These are phyloP conservation scores for Acanthamoeba lenticulata DNA, from an alignment of 208 protist genomes.

Conservation along the genomic window DNA sequence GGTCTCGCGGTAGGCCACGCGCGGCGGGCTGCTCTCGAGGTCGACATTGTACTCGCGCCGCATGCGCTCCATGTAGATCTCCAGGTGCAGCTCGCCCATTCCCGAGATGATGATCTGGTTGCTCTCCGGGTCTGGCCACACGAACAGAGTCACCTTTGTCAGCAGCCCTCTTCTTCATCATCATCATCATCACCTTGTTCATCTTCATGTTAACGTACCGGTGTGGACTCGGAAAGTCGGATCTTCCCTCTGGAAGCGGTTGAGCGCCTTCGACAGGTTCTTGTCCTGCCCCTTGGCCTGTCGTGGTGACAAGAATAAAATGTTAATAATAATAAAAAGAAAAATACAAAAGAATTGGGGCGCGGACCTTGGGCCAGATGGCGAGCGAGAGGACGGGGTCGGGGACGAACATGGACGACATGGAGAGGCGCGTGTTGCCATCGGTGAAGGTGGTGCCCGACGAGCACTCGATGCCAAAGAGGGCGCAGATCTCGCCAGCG, in stretches of 20 bases:
- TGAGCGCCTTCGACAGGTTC: conserved; percentile 94
- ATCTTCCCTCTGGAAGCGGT: conserved; percentile 94
- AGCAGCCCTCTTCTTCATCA: background rate
- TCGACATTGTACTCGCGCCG: conserved; percentile 94
- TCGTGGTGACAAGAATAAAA: background rate
- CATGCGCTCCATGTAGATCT: conserved; percentile 97
- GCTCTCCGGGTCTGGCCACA: conserved; percentile 81
- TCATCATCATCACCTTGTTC: background rate
- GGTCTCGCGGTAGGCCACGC: conserved; percentile 95
- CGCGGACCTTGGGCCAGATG: conserved; percentile 88
- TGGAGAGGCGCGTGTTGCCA: conserved; percentile 77
- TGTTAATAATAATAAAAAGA: background rate
- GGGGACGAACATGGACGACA: conserved; percentile 96
- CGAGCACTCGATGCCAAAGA: conserved; percentile 97
- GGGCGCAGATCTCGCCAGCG: conserved; percentile 98
- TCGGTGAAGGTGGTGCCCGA: conserved; percentile 97
- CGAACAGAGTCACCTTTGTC: background rate
- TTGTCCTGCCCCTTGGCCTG: conserved; percentile 90
- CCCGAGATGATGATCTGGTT: conserved; percentile 96
- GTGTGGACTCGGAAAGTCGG: conserved; percentile 94
- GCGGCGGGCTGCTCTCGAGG: conserved; percentile 93
- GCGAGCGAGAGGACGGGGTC: conserved; percentile 97
- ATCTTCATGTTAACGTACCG: conserved; percentile 81
- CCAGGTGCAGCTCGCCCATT: conserved; percentile 97
- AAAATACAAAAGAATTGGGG: background rate